Evolutionary conservation across 208 protist species (phyloP), one percentile per base, ranked within the genome.

Genomic region (Acanthamoeba culbertsoni): DNA sequence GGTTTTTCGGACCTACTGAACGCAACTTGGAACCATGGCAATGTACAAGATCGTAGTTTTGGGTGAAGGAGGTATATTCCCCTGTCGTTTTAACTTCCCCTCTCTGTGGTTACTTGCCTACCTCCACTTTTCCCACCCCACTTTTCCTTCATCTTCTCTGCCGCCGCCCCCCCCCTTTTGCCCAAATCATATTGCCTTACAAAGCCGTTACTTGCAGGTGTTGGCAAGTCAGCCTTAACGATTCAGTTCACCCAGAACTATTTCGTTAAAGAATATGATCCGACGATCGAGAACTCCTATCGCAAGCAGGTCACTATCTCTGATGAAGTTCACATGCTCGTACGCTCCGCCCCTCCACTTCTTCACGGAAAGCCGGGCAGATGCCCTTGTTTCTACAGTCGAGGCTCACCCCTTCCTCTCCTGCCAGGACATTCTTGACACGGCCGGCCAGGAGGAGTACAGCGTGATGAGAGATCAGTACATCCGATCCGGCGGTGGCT

Each of bases 391-490:
- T 48, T 4, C 8, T 45, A 51, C 40, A 18, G 43, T 7, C 28
- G 68, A 33, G 31, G n/a, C 4, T 28, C n/a, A n/a, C n/a, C n/a
- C n/a, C n/a, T n/a, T n/a, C 53, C n/a, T 33, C 6, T 65, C 95
- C 45, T 20, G 93, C 12, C 86, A 97, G 18, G 96, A 97, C 68
- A 97, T 97, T 63, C 73, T 95, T 31, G 96, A 97, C 93, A 97
- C 96, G 48, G 96, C 96, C 42, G 96, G 91, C 23, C 96, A 97
- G 88, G 96, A 97, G 71, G 96, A 97, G 93, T 97, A 96, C 93
- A 93, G 51, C n/a, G 95, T 96, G 12, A 98, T 98, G 95, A 94
- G 96, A 57, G 97, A 98, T 59, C 96, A 97, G 57, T 93, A 84
- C 68, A 93, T 91, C 55, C 90, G 90, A 59, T 91, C 91, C 37